Evolutionary conservation across 1,139 yeast species (phyloP).

Genomic region (Yamadazyma friedrichii): DNA sequence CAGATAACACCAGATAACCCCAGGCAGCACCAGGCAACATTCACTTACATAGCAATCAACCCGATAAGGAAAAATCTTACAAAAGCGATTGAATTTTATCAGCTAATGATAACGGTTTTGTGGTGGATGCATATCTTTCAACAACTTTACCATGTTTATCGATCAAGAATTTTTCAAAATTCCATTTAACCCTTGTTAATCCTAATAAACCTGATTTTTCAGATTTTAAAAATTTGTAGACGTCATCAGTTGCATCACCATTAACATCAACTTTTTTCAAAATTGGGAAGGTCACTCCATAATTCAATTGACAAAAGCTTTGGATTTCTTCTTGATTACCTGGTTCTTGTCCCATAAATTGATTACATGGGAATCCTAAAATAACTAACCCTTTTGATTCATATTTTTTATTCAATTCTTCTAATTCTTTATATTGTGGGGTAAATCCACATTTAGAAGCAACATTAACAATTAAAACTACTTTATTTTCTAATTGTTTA

Average conservation of each 20-base stretch:
- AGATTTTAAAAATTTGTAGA: slow-evolving; percentile 71
- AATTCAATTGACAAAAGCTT: slow-evolving; percentile 39
- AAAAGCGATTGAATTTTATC: slow-evolving; percentile 41
- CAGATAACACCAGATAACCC: too few species aligned
- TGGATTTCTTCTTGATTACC: slow-evolving; percentile 42
- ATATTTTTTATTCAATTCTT: slow-evolving; percentile 77
- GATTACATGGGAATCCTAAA: slow-evolving; percentile 85
- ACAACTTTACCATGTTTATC: slow-evolving; percentile 47
- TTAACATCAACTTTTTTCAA: slow-evolving; percentile 87
- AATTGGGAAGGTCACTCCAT: slow-evolving; percentile 78
- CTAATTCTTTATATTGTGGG: slow-evolving; percentile 79
- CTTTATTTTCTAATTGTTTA: slow-evolving; percentile 76
- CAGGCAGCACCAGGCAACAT: too few species aligned
- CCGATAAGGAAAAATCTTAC: slow-evolving; percentile 9
- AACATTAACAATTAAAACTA: slow-evolving; percentile 88
- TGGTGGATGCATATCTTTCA: slow-evolving; percentile 41
- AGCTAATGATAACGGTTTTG: slow-evolving; percentile 39
- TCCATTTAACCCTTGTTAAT: slow-evolving; percentile 48
- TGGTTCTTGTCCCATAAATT: slow-evolving; percentile 59
- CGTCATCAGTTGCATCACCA: slow-evolving; percentile 78
- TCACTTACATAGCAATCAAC: too few species aligned
- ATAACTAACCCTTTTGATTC: slow-evolving; percentile 72
- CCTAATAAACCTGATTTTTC: slow-evolving; percentile 46
- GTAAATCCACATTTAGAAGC: slow-evolving; percentile 89
- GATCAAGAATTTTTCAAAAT: slow-evolving; percentile 49